Evolutionary conservation across 805 yeast genomes (phyloP).

Genomic region (Peterozyma xylosa): DNA sequence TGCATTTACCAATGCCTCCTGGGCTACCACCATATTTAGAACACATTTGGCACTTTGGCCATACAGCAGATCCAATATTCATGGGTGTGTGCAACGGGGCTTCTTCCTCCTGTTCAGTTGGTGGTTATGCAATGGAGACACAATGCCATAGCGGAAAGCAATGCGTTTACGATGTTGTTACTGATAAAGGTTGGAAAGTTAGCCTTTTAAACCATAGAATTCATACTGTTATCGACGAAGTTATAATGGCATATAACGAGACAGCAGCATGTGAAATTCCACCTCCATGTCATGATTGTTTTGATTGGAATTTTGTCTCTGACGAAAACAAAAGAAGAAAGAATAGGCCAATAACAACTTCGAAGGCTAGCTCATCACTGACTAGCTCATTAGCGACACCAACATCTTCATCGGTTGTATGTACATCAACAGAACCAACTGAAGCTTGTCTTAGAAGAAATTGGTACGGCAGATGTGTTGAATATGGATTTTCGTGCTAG

Average conservation of each 20-base stretch:
- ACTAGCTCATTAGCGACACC: slow-evolving; percentile 12
- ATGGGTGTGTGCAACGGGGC: slow-evolving; percentile 98
- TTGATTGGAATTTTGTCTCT: slow-evolving; percentile 73
- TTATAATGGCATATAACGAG: slow-evolving; percentile 62
- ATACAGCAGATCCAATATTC: slow-evolving; percentile 93
- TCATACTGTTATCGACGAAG: slow-evolving; percentile 81
- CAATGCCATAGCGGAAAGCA: slow-evolving; percentile 86
- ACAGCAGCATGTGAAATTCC: slow-evolving; percentile 70
- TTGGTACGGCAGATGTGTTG: slow-evolving; percentile 61
- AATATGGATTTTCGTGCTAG: slow-evolving; percentile 20
- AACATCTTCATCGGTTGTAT: slow-evolving; percentile 13
- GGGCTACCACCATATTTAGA: slow-evolving; percentile 74
- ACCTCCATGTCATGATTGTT: slow-evolving; percentile 86
- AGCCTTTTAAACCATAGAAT: slow-evolving; percentile 84
- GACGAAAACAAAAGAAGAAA: slow-evolving; percentile 24
- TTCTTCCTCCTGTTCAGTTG: slow-evolving; percentile 78
- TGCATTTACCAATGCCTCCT: slow-evolving; percentile 91
- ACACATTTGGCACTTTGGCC: slow-evolving; percentile 91
- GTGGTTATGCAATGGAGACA: slow-evolving; percentile 96
- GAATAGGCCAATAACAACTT: slow-evolving; percentile 20
- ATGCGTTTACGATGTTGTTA: slow-evolving; percentile 85
- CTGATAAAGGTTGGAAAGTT: slow-evolving; percentile 87
- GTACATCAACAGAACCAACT: slow-evolving; percentile 14
- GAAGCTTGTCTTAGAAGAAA: slow-evolving; percentile 46
- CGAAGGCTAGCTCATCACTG: slow-evolving; percentile 10